Percentiles rank a stretch among this genome's conserved stretches.
Conservation (phyloP, 441 rosid genomes). For the Iberis amara region DNA sequence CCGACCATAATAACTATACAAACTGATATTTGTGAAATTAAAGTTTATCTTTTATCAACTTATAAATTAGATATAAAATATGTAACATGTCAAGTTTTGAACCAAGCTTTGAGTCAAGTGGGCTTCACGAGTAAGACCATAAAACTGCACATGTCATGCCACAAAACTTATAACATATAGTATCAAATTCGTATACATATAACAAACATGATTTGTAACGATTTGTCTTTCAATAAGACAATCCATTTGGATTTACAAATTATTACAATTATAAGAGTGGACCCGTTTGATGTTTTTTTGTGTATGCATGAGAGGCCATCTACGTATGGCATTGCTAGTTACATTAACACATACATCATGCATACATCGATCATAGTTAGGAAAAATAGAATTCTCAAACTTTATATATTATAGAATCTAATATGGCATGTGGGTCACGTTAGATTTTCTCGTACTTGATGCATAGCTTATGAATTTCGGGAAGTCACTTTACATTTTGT, state of each 20-base stretch:
- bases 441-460: conserved; percentile 27
- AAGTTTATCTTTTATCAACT: background rate
- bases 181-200: conserved; percentile 6
- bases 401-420: conserved; percentile 12
- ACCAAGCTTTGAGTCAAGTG: conserved; percentile 24
- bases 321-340: conserved; percentile 23
- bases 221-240: background rate
- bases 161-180: conserved; percentile 15
- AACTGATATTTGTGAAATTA: background rate
- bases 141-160: conserved; percentile 28
- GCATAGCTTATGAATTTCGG: conserved; percentile 20
- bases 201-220: conserved; percentile 10
- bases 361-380: background rate
- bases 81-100: conserved; percentile 30
- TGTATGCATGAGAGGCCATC: conserved; percentile 26
- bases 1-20: conserved; percentile 28
- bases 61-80: background rate
- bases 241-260: conserved; percentile 18
- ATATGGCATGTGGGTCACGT: conserved; percentile 29
- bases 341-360: conserved; percentile 8
- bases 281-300: conserved; percentile 25
- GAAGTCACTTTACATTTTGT: conserved; percentile 8
- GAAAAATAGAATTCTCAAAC: background rate
- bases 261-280: conserved; percentile 18
- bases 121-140: conserved; percentile 28